These are phyloP conservation scores for Desmodesmus armatus DNA, from an alignment of 139 green algal species.

Conservation along the genomic window DNA sequence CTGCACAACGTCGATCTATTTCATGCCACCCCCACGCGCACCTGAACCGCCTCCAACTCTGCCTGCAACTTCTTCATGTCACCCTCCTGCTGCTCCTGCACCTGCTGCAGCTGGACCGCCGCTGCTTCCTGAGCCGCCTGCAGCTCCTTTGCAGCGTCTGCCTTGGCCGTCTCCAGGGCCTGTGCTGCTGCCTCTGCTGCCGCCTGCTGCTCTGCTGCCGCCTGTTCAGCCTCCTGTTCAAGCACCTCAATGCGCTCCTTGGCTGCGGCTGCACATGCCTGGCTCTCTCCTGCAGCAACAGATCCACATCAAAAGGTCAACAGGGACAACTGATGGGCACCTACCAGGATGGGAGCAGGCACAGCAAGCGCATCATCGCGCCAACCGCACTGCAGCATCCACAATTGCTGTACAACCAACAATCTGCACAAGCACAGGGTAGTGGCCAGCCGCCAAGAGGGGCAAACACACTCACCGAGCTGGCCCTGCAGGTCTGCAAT, in stretches of 20 bases:
- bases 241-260: constrained; percentile 70
- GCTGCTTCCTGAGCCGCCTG: constrained; percentile 13
- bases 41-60: constrained; percentile 32
- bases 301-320: not conserved
- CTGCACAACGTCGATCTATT: not conserved
- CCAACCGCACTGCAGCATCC: too few relatives aligned
- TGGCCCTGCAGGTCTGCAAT: constrained; percentile 34
- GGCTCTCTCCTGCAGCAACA: constrained; percentile 70
- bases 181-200: constrained; percentile 40
- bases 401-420: too few relatives aligned
- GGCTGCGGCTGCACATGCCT: constrained; percentile 74
- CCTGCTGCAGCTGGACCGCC: constrained; percentile 17
- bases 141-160: constrained; percentile 15
- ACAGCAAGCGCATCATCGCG: too few relatives aligned
- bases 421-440: too few relatives aligned
- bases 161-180: constrained; percentile 12
- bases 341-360: too few relatives aligned
- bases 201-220: constrained; percentile 55
- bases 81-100: not conserved
- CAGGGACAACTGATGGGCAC: not conserved
- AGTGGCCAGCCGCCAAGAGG: not conserved
- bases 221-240: constrained; percentile 72
- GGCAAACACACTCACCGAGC: constrained; percentile 25
- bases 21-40: not conserved
- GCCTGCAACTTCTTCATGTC: constrained; percentile 12